Percentiles rank a stretch among this genome's conserved stretches.
These are phyloP conservation scores for Phascolomyces articulosus DNA, from an alignment of 371 early-diverging fungal species.

Conservation along the genomic window DNA sequence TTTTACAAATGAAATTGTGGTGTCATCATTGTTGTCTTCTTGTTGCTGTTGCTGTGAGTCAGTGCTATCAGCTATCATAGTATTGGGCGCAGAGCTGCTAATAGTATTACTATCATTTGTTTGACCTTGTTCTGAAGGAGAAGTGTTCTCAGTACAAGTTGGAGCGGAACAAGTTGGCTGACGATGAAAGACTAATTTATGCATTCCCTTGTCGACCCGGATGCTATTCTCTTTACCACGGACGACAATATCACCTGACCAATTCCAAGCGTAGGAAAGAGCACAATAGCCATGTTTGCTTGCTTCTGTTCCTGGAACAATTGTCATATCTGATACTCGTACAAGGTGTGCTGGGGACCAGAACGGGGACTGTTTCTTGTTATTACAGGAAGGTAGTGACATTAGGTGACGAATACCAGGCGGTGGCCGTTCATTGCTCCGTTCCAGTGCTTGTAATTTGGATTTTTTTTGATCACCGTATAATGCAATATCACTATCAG, in stretches of 20 bases:
- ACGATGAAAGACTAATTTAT: not conserved
- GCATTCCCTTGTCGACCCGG: not conserved
- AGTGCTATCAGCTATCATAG: too few species aligned
- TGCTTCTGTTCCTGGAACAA: conserved; percentile 1
- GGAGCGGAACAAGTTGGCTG: not conserved
- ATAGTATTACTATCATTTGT: too few species aligned
- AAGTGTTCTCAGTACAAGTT: too few species aligned
- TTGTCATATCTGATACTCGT: not conserved
- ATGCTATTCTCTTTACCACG: not conserved
- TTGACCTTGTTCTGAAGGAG: too few species aligned
- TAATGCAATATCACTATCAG: not conserved
- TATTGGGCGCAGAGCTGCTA: not conserved
- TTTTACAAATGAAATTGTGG: not conserved
- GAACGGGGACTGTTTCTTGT: not conserved
- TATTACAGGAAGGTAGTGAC: not conserved
- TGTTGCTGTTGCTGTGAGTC: not conserved
- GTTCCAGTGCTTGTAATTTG: conserved; percentile 1
- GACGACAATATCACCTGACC: not conserved
- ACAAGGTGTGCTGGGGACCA: not conserved
- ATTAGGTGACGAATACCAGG: conserved; percentile 2
- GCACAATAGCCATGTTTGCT: not conserved
- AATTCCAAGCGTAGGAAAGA: conserved; percentile 1
- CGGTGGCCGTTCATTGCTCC: conserved; percentile 2
- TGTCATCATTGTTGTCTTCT: not conserved
- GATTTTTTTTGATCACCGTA: not conserved